Evolutionary conservation across 108 stramenopile genomes (phyloP), one percentile per base, ranked within the genome.

Genomic region (Nannochloropsis salina): DNA sequence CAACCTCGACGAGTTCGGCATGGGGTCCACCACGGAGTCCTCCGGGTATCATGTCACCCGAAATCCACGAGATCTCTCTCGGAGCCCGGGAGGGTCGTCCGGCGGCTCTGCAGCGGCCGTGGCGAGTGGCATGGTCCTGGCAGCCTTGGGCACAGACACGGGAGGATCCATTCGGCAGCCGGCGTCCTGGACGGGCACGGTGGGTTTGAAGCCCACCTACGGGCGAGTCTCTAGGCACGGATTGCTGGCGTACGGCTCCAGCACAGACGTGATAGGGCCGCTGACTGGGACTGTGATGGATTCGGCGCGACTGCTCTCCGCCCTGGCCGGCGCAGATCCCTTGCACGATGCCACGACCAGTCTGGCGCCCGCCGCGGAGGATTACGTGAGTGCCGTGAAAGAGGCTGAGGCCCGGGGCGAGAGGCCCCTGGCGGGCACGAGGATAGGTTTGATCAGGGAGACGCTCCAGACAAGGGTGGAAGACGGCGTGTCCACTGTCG

Each of bases 1-100:
- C 18, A 97, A 94, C 89, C 93, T 97, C 97, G 97, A 98, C 87
- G 97, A 99, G 92, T 98, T 98, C 92, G 97, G 94, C 1, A 98
- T 99, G 97, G 97, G 97, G 10, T 85, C 88, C 31, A 86, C 88
- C 22, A 89, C 88, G 45, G 88, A 89, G 42, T 85, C 88, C 21
- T 85, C 85, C 31, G 88, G 85, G 11, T 89, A 83, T 85, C 80
- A 86, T 43, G 45, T 86, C 80, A 89, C 88, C 8, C 85, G 85
- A 45, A 89, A 89, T 82, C 88, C 88, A 12, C 85, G 81, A 41
- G 45, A 44, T 84, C 42, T 22, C 43, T 41, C 44, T 81, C 88
- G 82, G 21, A 84, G 81, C 40, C 89, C 89, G 10, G 89, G 89
- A 8, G 89, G 89, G 44, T 84, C 83, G 21, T 89, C 89, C 51